Evolutionary conservation across 1,139 yeast species (phyloP), one percentile per base, ranked within the genome.

Genomic region (Eremothecium coryli): DNA sequence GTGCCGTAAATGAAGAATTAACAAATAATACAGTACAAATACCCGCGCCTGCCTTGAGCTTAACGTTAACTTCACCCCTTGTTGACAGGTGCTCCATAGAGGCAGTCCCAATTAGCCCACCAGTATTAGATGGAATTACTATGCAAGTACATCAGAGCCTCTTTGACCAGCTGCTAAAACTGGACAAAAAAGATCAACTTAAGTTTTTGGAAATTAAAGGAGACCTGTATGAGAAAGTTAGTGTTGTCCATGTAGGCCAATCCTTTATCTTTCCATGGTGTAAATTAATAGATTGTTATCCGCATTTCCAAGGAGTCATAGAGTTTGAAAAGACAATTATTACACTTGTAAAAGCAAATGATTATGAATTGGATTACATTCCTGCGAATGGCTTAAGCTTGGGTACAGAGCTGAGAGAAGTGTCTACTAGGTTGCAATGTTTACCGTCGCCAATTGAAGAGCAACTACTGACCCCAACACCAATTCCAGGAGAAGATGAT

Each of bases 281-380:
- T 26, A 33, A 34, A 8, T 41, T 52, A 5, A 15, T 45, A 8
- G 39, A 41, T 10, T 46, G 51, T 22, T 15, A 29, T 7, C 52
- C 54, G 4, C 23, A 18, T 14, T 14, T 20, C 4, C 42, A 38
- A 27, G 59, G 59, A 10, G 5, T 40, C 2, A 29, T 52, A 10
- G 46, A 53, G 28, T 39, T 44, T n/a, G 20, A 38, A 0, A 30
- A 29, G 15, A 53, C 59, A 2, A 41, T 46, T 20, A 29, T 52
- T 4, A 31, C 46, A 1, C 41, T 55, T 12, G 36, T 46, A 2
- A 42, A 33, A 10, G 51, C 44, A 34, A 29, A 26, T 8, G 15
- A 18, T 18, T 16, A n/a, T 10, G 32, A 14, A n/a, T 23, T 25
- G 4, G 31, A 26, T 6, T 11, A n/a, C 5, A 4, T 5, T 4